Percentiles rank a stretch among this genome's conserved stretches.
phyloP scores from a whole-genome alignment of 2,329 filamentous ascomycete genomes.

The Aspergillus floridensis region DNA sequence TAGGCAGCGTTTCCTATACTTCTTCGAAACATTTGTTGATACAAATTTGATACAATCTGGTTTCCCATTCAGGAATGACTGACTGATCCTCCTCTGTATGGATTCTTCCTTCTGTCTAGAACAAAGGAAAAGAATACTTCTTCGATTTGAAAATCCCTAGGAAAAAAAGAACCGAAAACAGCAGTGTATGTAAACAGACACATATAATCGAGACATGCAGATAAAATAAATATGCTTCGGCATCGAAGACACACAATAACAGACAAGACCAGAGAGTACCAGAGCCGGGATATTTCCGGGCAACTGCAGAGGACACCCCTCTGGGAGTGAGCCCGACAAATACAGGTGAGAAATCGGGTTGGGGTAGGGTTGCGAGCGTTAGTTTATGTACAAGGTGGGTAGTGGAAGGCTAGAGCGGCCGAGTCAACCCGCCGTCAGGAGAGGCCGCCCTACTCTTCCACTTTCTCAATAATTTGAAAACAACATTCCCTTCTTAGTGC shows the following conservation, averaged over 20 bases:
- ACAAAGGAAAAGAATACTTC: slow-evolving; percentile 3
- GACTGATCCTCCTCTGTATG: neutral
- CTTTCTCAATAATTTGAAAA: slow-evolving; percentile 5
- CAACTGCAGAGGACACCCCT: slow-evolving; percentile 18
- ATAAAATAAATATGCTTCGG: slow-evolving; percentile 20
- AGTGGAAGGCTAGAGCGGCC: slow-evolving; percentile 5
- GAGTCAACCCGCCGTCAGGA: neutral
- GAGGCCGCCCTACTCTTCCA: neutral
- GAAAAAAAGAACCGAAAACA: neutral
- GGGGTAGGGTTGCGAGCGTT: slow-evolving; percentile 14
- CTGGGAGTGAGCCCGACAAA: slow-evolving; percentile 25
- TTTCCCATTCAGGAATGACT: neutral
- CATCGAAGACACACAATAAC: slow-evolving; percentile 22
- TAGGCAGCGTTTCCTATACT: slow-evolving; percentile 21
- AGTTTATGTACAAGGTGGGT: slow-evolving; percentile 34
- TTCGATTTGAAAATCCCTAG: neutral
- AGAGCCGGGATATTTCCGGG: slow-evolving; percentile 8
- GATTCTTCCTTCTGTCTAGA: neutral
- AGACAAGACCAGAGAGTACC: slow-evolving; percentile 24
- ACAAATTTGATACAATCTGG: slow-evolving; percentile 10
- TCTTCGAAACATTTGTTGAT: slow-evolving; percentile 16
- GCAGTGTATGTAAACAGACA: slow-evolving; percentile 17
- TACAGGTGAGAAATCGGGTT: slow-evolving; percentile 30
- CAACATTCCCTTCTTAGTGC: slow-evolving; percentile 11
- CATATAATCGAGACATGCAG: slow-evolving; percentile 24